Base-by-base conservation (phyloP, 108 stramenopile genomes). In the Phaeodactylum tricornutum region DNA sequence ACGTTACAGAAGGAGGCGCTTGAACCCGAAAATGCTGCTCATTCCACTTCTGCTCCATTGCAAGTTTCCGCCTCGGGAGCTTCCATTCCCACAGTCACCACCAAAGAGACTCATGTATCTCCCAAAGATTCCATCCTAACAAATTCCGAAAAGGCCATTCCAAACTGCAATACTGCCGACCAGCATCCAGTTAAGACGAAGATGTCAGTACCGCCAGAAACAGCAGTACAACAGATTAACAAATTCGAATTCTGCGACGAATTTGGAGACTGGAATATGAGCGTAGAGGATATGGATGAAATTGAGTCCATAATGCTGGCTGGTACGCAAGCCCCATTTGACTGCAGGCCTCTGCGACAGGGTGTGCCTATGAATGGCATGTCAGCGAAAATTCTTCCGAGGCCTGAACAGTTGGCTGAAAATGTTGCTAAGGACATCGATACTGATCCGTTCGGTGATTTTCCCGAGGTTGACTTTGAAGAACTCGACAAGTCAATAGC, bases 381-480 rank as follows among this genome's bases (percentile, higher is more conserved):
- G 4, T 53, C 36, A 19, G 34, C 17, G 27, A 24, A 22, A 17
- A 46, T 16, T 25, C 23, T 22, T 28, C 15, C 45, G 0, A 15
- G 26, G 32, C 26, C 36, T 5, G 11, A 44, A 6, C 29, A 57
- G 16, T 27, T 32, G 23, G 27, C 41, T 34, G 0, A 45, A 21
- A 25, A 17, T 3, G 22, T 22, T 4, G 22, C 44, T 3, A 45
- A 22, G 20, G n/a, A n/a, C 3, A 25, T n/a, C n/a, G n/a, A n/a
- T n/a, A n/a, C n/a, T n/a, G n/a, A 45, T 45, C 15, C 44, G 8
- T 11, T 34, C 8, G 14, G 14, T 25, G 62, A 66, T 54, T 74
- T 73, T 40, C 58, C 55, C 30, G 71, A 71, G 20, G 61, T 57
- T 14, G 76, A 69, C 26, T 61, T 74, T 17, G 66, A 60, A 19